Conservation (phyloP, 257 asterid genomes). For the Capsicum chinense region DNA sequence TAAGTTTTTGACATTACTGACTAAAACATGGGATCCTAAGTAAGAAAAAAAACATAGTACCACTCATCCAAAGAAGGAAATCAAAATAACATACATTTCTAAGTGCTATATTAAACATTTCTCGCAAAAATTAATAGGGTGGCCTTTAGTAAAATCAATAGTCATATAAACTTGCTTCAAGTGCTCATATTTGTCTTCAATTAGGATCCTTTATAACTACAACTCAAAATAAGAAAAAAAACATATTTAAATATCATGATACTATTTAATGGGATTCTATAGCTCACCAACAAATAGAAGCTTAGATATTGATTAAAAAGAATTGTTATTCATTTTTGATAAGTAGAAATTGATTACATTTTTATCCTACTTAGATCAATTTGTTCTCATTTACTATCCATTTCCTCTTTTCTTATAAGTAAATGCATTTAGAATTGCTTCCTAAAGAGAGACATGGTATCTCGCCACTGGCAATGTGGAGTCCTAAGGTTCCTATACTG, state of each 20-base stretch:
- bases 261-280: not conserved
- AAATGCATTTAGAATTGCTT: not conserved
- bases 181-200: not conserved
- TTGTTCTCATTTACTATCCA: not conserved
- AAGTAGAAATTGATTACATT: not conserved
- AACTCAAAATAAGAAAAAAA: not conserved
- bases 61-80: not conserved
- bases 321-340: too few relatives aligned
- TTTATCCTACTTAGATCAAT: not conserved
- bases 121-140: conserved; percentile 30
- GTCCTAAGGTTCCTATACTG: not conserved
- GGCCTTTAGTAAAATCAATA: conserved; percentile 34
- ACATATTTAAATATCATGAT: not conserved
- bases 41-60: conserved; percentile 39
- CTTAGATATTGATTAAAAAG: not conserved
- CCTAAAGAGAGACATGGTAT: not conserved
- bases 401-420: not conserved
- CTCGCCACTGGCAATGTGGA: not conserved
- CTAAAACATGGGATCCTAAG: conserved; percentile 84
- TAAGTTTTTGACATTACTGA: conserved; percentile 75
- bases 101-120: not conserved
- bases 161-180: conserved; percentile 1
- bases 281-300: conserved; percentile 5
- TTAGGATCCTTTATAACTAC: not conserved
- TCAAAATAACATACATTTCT: not conserved